Evolutionary conservation across 2,329 filamentous ascomycete species (phyloP).

Genomic region (Pseudocercospora pini-densiflorae): DNA sequence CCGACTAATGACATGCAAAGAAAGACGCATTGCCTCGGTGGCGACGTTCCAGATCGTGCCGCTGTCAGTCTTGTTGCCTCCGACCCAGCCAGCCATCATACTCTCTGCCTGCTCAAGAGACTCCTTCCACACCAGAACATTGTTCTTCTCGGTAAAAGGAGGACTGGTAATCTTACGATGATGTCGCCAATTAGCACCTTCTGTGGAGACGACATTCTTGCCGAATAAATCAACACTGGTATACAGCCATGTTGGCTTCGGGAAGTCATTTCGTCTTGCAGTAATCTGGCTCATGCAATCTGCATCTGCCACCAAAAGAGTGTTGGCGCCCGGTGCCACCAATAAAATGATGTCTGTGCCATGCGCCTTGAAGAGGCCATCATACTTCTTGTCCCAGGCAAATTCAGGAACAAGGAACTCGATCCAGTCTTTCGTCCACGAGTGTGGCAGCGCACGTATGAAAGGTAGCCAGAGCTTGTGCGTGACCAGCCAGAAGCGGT

Average conservation of each 20-base stretch:
- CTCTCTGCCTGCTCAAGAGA: constrained; percentile 66
- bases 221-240: constrained; percentile 68
- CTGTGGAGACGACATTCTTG: constrained; percentile 71
- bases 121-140: constrained; percentile 68
- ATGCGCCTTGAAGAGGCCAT: constrained; percentile 59
- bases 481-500: constrained; percentile 61
- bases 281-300: constrained; percentile 70
- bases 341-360: constrained; percentile 67
- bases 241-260: constrained; percentile 68
- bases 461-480: constrained; percentile 60
- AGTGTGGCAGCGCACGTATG: constrained; percentile 59
- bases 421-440: constrained; percentile 65
- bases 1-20: constrained; percentile 65
- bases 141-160: constrained; percentile 78
- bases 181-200: constrained; percentile 71
- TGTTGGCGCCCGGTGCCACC: constrained; percentile 61
- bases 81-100: constrained; percentile 64
- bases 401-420: constrained; percentile 63
- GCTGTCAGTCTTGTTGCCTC: constrained; percentile 46
- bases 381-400: constrained; percentile 60
- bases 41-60: constrained; percentile 61
- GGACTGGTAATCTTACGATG: constrained; percentile 74
- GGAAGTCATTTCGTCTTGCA: constrained; percentile 70
- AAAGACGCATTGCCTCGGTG: constrained; percentile 68
- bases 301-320: constrained; percentile 65